A percentile compares a stretch with the other conserved stretches of the same genome.
These are phyloP conservation scores for Hyaloscypha bicolor DNA, from an alignment of 495 filamentous ascomycete species.

Conservation along the genomic window DNA sequence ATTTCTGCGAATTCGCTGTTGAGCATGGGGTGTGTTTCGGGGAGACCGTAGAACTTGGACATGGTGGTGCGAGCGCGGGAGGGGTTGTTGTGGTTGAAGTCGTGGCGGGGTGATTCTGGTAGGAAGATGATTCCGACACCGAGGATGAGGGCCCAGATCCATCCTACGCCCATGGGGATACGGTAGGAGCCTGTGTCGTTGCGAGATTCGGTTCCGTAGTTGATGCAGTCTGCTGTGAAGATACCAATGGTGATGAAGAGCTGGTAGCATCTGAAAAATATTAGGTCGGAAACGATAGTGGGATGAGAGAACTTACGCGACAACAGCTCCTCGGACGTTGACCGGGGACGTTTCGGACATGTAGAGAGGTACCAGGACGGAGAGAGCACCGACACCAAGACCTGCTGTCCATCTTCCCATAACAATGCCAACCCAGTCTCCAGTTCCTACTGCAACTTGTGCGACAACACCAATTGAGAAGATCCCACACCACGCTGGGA, in stretches of 20 bases:
- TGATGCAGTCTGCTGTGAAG: constrained; percentile 73
- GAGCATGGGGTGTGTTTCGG: constrained; percentile 65
- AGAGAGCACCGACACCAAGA: constrained; percentile 78
- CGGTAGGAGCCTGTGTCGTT: constrained; percentile 73
- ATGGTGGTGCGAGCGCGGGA: constrained; percentile 71
- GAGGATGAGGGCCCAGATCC: constrained; percentile 77
- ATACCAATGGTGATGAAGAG: constrained; percentile 82
- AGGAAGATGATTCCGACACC: constrained; percentile 70
- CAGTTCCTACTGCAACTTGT: constrained; percentile 69
- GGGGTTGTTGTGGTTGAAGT: constrained; percentile 66
- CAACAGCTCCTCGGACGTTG: constrained; percentile 63
- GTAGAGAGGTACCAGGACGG: constrained; percentile 59
- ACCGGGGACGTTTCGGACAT: constrained; percentile 66
- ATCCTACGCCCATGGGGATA: constrained; percentile 80
- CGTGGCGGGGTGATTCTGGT: constrained; percentile 79
- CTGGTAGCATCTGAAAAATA: constrained; percentile 76
- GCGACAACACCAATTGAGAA: constrained; percentile 77
- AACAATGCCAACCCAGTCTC: constrained; percentile 52
- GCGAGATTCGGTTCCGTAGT: constrained; percentile 69
- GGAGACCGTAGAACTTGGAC: constrained; percentile 70
- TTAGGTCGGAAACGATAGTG: constrained; percentile 40
- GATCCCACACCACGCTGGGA: constrained; percentile 64
- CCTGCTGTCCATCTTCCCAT: constrained; percentile 79
- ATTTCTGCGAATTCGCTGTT: constrained; percentile 74
- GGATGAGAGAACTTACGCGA: constrained; percentile 47